phyloP scores from a whole-genome alignment of 106 monocot species.

The Narthecium ossifragum region DNA sequence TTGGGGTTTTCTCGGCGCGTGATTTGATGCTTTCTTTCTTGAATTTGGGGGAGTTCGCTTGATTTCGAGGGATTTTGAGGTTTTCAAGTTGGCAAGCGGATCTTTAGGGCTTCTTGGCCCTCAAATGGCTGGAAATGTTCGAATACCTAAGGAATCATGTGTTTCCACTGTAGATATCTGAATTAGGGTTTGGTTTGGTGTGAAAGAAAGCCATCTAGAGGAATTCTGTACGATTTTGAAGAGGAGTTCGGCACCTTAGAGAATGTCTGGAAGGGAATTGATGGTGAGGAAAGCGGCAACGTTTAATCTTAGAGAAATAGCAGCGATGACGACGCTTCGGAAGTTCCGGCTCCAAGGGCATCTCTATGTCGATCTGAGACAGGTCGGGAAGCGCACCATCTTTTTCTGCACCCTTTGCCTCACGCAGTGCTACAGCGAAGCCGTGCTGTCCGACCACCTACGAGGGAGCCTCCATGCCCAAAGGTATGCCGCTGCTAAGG shows the following conservation, averaged over 20 bases:
- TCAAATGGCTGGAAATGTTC: constrained; percentile 5
- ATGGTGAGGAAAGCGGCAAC: constrained; percentile 11
- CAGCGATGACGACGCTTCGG: constrained; percentile 53
- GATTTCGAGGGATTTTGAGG: no score
- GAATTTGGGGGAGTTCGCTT: constrained; percentile 1
- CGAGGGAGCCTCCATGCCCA: constrained; percentile 56
- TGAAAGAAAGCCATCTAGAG: background rate
- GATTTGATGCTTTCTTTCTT: background rate
- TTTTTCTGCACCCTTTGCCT: constrained; percentile 93
- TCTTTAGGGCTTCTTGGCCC: background rate
- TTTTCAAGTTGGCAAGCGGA: background rate
- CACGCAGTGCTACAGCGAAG: constrained; percentile 67
- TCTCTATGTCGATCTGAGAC: constrained; percentile 68
- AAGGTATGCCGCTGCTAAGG: constrained; percentile 46
- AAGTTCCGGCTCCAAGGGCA: constrained; percentile 58
- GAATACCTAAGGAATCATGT: background rate
- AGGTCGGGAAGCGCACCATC: constrained; percentile 49
- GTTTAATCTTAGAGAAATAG: constrained; percentile 52
- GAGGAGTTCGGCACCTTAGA: background rate
- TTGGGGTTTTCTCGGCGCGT: background rate
- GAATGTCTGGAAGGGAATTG: constrained; percentile 55
- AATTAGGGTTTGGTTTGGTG: background rate
- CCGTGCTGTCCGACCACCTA: constrained; percentile 69
- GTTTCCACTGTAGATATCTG: background rate
- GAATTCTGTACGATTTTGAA: background rate